Percentiles rank a stretch among this genome's conserved stretches.
These are phyloP conservation scores for Casuarina equisetifolia DNA, from an alignment of 306 rosid species.

Conservation along the genomic window DNA sequence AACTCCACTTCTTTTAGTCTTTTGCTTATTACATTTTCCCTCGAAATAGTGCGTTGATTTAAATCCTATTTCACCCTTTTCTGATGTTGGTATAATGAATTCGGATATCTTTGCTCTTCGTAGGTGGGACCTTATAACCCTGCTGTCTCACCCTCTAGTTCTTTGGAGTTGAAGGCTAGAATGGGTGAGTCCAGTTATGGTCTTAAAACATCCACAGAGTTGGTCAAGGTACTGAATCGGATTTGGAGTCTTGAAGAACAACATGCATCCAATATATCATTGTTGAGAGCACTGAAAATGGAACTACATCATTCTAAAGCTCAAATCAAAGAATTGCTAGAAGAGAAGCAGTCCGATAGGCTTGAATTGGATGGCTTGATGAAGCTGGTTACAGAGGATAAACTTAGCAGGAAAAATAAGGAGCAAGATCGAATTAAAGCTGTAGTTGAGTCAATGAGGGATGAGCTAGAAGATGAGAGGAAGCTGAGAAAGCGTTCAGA, in stretches of 20 bases:
- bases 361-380: constrained; percentile 49
- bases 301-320: constrained; percentile 48
- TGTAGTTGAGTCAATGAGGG: constrained; percentile 39
- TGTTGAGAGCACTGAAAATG: constrained; percentile 50
- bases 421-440: constrained; percentile 42
- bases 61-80: constrained; percentile 2
- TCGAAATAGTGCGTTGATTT: neutral
- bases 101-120: constrained; percentile 23
- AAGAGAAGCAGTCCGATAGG: constrained; percentile 46
- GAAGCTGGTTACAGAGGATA: constrained; percentile 38
- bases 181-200: constrained; percentile 40
- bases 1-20: constrained; percentile 10
- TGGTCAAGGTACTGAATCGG: constrained; percentile 59
- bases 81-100: constrained; percentile 19
- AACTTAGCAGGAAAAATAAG: constrained; percentile 41
- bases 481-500: constrained; percentile 61
- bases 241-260: constrained; percentile 79
- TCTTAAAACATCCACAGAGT: constrained; percentile 49
- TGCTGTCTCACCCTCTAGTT: constrained; percentile 41
- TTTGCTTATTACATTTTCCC: neutral
- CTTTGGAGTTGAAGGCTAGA: constrained; percentile 38
- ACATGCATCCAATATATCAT: constrained; percentile 47
- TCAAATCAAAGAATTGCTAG: constrained; percentile 48
- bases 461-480: constrained; percentile 71
- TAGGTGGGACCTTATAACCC: constrained; percentile 51